Base-by-base conservation (phyloP, 1,284 basidiomycete species). In the Rugiboletus extremiorientalis region DNA sequence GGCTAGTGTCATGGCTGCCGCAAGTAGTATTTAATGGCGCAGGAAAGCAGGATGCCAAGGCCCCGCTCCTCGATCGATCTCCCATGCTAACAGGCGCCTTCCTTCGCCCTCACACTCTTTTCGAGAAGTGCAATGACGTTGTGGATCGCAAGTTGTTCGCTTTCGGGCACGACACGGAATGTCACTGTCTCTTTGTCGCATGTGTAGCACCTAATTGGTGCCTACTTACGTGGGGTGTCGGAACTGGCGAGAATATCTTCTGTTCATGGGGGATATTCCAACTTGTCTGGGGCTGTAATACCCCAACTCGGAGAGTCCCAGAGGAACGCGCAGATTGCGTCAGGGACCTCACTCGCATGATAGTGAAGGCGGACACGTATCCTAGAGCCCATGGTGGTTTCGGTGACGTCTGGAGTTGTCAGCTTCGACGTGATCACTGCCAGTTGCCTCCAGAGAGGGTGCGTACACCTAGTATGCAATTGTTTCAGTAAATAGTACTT, bases 321-420 rank as follows among this genome's bases (percentile, higher is more conserved):
- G 37, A 53, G 30, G 40, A 8, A 31, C 42, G 52, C 11, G 15
- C 25, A 16, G 51, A 49, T 31, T 31, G 44, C 30, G 41, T 51
- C 56, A 33, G 10, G 28, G 11, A 34, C 47, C 67, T 67, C 58
- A 67, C 69, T 8, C 4, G 50, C 5, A 43, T 23, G 16, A 54
- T 67, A 50, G 34, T 34, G 49, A 68, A 4, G 46, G 49, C 23
- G 11, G 2, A 60, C 28, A 40, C 36, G 15, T 62, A 67, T 54
- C 66, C 66, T 43, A 52, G 25, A 2, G 66, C 66, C 0, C 50
- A 66, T 46, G 66, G 66, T 2, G 69, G 66, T 37, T 68, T 70
- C 61, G 68, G 65, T 11, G 65, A 68, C 5, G 31, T 68, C 44
- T 71, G 67, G 69, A 31, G 47, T 8, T 71, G 69, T 20, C 23